These are phyloP conservation scores for Pseudogymnoascus sp. DNA, from an alignment of 2,329 filamentous ascomycete species.

Conservation along the genomic window DNA sequence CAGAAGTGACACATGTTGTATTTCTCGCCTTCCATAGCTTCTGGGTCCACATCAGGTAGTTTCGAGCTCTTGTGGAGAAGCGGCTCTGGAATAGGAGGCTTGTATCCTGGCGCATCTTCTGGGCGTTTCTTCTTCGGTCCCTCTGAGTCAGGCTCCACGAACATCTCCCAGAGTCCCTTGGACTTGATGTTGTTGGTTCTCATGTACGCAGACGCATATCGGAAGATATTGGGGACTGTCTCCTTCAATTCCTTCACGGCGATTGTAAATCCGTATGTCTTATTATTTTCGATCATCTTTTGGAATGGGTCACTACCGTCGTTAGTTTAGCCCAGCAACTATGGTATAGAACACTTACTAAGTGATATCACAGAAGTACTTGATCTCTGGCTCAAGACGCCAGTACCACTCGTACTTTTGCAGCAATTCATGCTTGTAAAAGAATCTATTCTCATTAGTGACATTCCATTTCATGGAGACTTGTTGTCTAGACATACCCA, in stretches of 20 bases:
- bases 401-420: constrained; percentile 99
- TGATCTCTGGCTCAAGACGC: constrained; percentile 98
- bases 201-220: constrained; percentile 97
- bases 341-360: constrained; percentile 53
- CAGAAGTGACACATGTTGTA: constrained; percentile 99
- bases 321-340: constrained; percentile 25
- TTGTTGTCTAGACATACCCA: constrained; percentile 49
- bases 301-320: constrained; percentile 75
- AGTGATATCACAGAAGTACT: constrained; percentile 99
- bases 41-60: constrained; percentile 75
- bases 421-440: constrained; percentile 92
- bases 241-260: constrained; percentile 96
- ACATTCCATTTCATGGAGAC: constrained; percentile 4
- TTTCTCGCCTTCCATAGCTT: constrained; percentile 92
- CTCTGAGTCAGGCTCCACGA: constrained; percentile 67
- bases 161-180: constrained; percentile 98
- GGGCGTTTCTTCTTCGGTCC: constrained; percentile 44
- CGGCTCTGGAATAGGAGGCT: constrained; percentile 68
- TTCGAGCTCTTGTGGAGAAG: constrained; percentile 67
- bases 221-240: constrained; percentile 96
- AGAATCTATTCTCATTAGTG: constrained; percentile 52
- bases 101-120: constrained; percentile 55
- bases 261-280: constrained; percentile 98
- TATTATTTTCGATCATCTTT: constrained; percentile 88
- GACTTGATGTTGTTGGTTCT: constrained; percentile 83